Evolutionary conservation across 2,329 filamentous ascomycete genomes (phyloP).

Genomic region (Lachnellula subtilissima): DNA sequence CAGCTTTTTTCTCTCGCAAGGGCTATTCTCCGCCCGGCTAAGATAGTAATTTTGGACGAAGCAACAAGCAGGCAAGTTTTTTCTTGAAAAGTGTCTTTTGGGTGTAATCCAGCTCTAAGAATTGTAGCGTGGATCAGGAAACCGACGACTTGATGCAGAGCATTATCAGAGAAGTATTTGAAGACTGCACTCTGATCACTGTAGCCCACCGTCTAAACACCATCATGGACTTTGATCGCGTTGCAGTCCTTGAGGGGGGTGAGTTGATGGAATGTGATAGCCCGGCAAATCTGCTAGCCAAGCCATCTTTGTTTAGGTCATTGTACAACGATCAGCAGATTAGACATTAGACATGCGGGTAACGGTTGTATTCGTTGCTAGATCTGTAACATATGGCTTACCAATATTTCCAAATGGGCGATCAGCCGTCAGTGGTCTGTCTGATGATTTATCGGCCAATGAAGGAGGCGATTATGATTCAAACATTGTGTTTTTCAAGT

Average conservation of each 20-base stretch:
- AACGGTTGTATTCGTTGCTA: too few relatives aligned
- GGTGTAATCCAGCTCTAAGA: not conserved
- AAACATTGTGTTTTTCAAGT: too few relatives aligned
- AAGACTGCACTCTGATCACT: slow-evolving; percentile 46
- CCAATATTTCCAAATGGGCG: too few relatives aligned
- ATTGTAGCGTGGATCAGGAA: slow-evolving; percentile 25
- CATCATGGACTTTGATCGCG: slow-evolving; percentile 40
- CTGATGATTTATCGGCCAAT: too few relatives aligned
- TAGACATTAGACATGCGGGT: too few relatives aligned
- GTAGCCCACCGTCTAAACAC: slow-evolving; percentile 36
- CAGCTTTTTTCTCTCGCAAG: slow-evolving; percentile 47
- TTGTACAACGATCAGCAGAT: too few relatives aligned
- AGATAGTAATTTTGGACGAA: slow-evolving; percentile 39
- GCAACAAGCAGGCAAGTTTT: slow-evolving; percentile 37
- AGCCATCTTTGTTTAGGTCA: too few relatives aligned
- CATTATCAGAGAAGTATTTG: slow-evolving; percentile 46
- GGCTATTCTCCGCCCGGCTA: slow-evolving; percentile 37
- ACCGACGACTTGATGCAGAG: slow-evolving; percentile 20
- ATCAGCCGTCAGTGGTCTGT: too few relatives aligned
- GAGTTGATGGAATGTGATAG: not conserved
- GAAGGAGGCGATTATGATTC: too few relatives aligned
- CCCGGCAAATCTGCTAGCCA: too few relatives aligned
- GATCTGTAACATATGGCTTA: too few relatives aligned
- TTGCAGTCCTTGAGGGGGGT: not conserved
- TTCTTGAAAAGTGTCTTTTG: not conserved